Evolutionary conservation across 2,329 filamentous ascomycete genomes (phyloP).

Genomic region (Trichoderma sp.): DNA sequence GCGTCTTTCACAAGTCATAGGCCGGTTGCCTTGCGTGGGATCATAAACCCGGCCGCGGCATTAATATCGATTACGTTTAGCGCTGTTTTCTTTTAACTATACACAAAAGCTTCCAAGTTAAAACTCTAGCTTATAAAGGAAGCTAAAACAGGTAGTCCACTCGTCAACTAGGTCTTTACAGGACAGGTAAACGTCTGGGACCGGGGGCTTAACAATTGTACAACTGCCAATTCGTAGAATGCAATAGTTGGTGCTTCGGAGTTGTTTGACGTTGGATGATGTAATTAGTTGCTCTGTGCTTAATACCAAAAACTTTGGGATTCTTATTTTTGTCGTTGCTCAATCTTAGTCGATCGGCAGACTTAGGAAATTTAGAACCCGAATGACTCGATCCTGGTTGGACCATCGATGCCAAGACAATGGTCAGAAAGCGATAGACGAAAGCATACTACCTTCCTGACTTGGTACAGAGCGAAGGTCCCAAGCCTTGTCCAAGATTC

Average conservation of each 20-base stretch:
- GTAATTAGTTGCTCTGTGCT: not conserved
- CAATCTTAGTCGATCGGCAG: not conserved
- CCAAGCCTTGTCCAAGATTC: not conserved
- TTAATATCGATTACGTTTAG: not conserved
- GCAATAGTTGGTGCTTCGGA: not conserved
- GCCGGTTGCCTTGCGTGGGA: not conserved
- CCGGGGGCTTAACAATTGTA: not conserved
- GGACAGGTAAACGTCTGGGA: not conserved
- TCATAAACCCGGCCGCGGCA: not conserved
- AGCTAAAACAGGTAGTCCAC: not conserved
- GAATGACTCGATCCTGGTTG: not conserved
- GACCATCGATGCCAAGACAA: not conserved
- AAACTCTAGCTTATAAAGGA: not conserved
- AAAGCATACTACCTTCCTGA: not conserved
- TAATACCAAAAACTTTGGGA: not conserved
- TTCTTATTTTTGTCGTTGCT: not conserved
- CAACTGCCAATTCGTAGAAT: not conserved
- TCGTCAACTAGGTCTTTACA: not conserved
- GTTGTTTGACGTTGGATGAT: not conserved
- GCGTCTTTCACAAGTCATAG: not conserved
- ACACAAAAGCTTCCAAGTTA: constrained; percentile 6
- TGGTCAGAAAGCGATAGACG: not conserved
- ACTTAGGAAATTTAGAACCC: not conserved
- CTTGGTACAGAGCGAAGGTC: not conserved
- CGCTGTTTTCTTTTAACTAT: not conserved